These are phyloP conservation scores for Mortierella sp. DNA, from an alignment of 371 early-diverging fungal species.

Conservation along the genomic window DNA sequence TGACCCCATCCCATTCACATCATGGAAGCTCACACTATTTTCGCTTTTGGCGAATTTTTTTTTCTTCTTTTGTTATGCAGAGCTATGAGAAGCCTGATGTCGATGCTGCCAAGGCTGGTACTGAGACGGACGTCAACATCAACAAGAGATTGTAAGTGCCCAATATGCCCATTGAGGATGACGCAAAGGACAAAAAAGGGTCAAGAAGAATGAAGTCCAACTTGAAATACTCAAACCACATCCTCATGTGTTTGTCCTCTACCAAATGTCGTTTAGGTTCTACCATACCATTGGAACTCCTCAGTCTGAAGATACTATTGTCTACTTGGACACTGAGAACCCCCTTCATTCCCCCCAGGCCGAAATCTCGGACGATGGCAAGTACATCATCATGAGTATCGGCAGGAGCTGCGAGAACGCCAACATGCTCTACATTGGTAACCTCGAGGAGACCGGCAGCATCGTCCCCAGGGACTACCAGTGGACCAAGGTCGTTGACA, in stretches of 20 bases:
- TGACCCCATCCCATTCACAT: no score
- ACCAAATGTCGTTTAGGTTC: slow-evolving; percentile 5
- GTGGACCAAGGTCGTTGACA: slow-evolving; percentile 60
- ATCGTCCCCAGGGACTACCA: slow-evolving; percentile 12
- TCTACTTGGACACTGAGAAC: slow-evolving; percentile 62
- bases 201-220: no score
- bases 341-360: slow-evolving; percentile 59
- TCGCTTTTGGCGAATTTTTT: not conserved
- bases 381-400: slow-evolving; percentile 63
- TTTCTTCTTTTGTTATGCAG: slow-evolving; percentile 10
- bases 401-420: slow-evolving; percentile 61
- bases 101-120: slow-evolving; percentile 66
- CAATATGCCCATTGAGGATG: no score
- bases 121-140: slow-evolving; percentile 69
- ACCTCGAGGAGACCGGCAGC: slow-evolving; percentile 51
- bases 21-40: not conserved
- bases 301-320: slow-evolving; percentile 62
- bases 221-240: no score
- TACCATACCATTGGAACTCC: slow-evolving; percentile 62
- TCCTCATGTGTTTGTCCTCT: no score
- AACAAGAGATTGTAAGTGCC: slow-evolving; percentile 57
- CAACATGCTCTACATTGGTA: slow-evolving; percentile 65
- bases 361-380: slow-evolving; percentile 65
- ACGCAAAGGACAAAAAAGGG: no score
- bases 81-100: slow-evolving; percentile 58